Conservation (phyloP, 1,284 basidiomycete genomes). For the Mrakiaceae sp. region DNA sequence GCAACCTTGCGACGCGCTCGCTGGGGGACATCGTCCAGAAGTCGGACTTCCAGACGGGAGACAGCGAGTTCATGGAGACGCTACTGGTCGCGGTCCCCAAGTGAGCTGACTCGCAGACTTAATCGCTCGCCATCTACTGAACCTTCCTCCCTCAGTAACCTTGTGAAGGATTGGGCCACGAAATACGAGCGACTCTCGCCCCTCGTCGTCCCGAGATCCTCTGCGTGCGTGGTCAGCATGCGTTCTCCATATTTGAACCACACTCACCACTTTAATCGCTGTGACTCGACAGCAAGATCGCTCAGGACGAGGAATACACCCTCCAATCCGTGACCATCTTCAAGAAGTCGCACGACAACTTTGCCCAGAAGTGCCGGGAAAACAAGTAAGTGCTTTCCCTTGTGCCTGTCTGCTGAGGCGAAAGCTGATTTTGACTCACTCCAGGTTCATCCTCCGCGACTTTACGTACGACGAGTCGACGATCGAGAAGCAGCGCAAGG, state of each 20-base stretch:
- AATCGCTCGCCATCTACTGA: neutral
- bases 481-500: constrained; percentile 69
- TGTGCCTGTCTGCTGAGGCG: neutral
- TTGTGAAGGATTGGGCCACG: constrained; percentile 74
- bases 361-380: constrained; percentile 86
- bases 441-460: constrained; percentile 80
- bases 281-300: constrained; percentile 42
- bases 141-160: constrained; percentile 44
- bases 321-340: constrained; percentile 86
- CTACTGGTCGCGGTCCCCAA: constrained; percentile 88
- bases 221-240: constrained; percentile 66
- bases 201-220: constrained; percentile 95
- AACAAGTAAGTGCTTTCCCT: constrained; percentile 54
- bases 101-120: constrained; percentile 40
- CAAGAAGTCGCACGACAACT: constrained; percentile 82
- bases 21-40: constrained; percentile 75
- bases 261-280: neutral
- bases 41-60: constrained; percentile 56
- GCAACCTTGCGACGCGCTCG: constrained; percentile 82
- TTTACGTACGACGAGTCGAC: constrained; percentile 84
- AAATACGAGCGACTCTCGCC: constrained; percentile 78
- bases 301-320: constrained; percentile 78
- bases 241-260: constrained; percentile 25
- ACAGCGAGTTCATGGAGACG: constrained; percentile 91
- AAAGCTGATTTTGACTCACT: neutral